These are phyloP conservation scores for Protomyces lactucae-debilis DNA, from an alignment of 1,139 yeast genomes.

Conservation along the genomic window DNA sequence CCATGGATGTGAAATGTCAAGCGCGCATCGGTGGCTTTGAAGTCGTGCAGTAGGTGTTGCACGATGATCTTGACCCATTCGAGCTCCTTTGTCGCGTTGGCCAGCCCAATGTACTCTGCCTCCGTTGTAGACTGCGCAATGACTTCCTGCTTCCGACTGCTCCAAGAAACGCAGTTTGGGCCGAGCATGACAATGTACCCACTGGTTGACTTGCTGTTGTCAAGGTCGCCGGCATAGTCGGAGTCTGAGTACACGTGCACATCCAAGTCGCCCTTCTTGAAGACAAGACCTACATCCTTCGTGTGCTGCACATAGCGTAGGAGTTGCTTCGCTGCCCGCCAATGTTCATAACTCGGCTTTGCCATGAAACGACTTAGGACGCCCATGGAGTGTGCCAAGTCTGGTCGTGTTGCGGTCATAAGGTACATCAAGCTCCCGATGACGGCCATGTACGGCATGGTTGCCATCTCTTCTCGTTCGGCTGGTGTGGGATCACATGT, in stretches of 20 bases:
- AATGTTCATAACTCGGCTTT: conserved; percentile 22
- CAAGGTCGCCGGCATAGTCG: conserved; percentile 25
- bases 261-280: neutral
- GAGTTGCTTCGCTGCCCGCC: conserved; percentile 27
- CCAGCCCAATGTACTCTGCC: no score
- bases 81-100: no score
- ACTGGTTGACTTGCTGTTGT: conserved; percentile 27
- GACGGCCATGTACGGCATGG: neutral
- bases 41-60: no score
- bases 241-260: conserved; percentile 28
- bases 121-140: no score
- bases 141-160: conserved; percentile 28
- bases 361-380: conserved; percentile 27
- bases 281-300: neutral
- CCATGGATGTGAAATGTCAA: conserved; percentile 14
- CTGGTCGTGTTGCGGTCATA: conserved; percentile 29
- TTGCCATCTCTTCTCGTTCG: neutral
- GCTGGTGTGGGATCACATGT: neutral
- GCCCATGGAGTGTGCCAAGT: conserved; percentile 30
- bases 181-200: conserved; percentile 31
- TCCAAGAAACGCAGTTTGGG: conserved; percentile 33
- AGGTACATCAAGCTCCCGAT: neutral
- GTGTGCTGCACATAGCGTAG: conserved; percentile 25
- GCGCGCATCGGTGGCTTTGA: conserved; percentile 15
- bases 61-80: no score